These are phyloP conservation scores for Cordyceps fumosorosea DNA, from an alignment of 2,329 filamentous ascomycete genomes.

Conservation along the genomic window DNA sequence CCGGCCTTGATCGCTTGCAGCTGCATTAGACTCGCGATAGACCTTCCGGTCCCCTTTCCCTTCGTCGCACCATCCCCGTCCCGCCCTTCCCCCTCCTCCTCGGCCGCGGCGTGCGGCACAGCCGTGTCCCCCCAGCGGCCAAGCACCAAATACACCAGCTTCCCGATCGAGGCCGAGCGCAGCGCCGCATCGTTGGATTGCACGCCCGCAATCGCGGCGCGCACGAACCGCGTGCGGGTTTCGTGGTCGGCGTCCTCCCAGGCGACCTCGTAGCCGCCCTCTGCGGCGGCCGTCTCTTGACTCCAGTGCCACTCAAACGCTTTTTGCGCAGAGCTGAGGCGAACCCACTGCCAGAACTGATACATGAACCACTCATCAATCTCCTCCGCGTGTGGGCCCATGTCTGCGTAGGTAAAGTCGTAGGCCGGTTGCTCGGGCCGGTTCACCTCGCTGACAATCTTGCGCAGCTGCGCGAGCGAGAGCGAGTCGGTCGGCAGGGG, in stretches of 20 bases:
- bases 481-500: slow-evolving; percentile 58
- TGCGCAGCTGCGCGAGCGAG: slow-evolving; percentile 66
- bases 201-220: slow-evolving; percentile 39
- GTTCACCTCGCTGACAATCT: slow-evolving; percentile 68
- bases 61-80: neutral
- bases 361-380: slow-evolving; percentile 98
- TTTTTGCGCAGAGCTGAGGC: slow-evolving; percentile 66
- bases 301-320: slow-evolving; percentile 75
- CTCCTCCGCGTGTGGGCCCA: slow-evolving; percentile 72
- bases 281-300: slow-evolving; percentile 30
- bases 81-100: slow-evolving; percentile 18
- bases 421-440: slow-evolving; percentile 66
- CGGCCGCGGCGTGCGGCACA: slow-evolving; percentile 37
- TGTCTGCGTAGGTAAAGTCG: slow-evolving; percentile 76
- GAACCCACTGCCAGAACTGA: slow-evolving; percentile 75
- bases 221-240: slow-evolving; percentile 50
- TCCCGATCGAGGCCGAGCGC: slow-evolving; percentile 48
- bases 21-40: slow-evolving; percentile 49
- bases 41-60: slow-evolving; percentile 25
- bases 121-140: slow-evolving; percentile 67
- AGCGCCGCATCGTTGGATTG: slow-evolving; percentile 41
- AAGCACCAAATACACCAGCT: slow-evolving; percentile 55
- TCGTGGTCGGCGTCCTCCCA: slow-evolving; percentile 63
- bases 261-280: slow-evolving; percentile 25
- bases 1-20: slow-evolving; percentile 53